Percentiles rank a stretch among this genome's conserved stretches.
phyloP scores from a whole-genome alignment of 108 stramenopile species.

The Fragilaria radians region DNA sequence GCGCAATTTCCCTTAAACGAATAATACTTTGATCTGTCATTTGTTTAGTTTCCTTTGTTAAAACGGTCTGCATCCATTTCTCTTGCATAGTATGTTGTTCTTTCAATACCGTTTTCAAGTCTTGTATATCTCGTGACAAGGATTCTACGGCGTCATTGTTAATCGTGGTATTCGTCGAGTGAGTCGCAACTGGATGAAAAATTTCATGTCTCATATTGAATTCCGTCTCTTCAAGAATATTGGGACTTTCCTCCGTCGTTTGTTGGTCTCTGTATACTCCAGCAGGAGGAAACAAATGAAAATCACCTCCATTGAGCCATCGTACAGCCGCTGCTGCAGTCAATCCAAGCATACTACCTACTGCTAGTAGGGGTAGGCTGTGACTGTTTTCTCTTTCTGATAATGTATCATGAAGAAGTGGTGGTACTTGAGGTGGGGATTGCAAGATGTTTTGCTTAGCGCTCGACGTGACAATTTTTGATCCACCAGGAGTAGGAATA shows the following conservation, averaged over 20 bases:
- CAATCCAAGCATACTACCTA: constrained; percentile 38
- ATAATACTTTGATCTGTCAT: constrained; percentile 37
- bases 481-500: constrained; percentile 6
- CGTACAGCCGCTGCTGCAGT: constrained; percentile 60
- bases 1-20: constrained; percentile 3
- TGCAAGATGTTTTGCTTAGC: background rate
- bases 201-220: constrained; percentile 11
- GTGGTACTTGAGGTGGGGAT: background rate
- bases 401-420: background rate
- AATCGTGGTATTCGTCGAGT: background rate
- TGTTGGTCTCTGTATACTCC: background rate
- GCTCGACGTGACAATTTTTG: constrained; percentile 13
- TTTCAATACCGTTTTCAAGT: background rate
- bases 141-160: background rate
- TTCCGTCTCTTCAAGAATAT: constrained; percentile 12
- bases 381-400: background rate
- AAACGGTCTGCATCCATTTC: background rate
- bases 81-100: constrained; percentile 7
- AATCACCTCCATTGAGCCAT: constrained; percentile 86
- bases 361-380: constrained; percentile 5
- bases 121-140: background rate
- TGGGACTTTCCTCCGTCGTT: background rate
- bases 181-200: constrained; percentile 3
- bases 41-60: background rate
- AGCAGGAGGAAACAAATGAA: constrained; percentile 65